Conservation (phyloP, 2,329 filamentous ascomycete genomes). For the Samsoniella hepiali region DNA sequence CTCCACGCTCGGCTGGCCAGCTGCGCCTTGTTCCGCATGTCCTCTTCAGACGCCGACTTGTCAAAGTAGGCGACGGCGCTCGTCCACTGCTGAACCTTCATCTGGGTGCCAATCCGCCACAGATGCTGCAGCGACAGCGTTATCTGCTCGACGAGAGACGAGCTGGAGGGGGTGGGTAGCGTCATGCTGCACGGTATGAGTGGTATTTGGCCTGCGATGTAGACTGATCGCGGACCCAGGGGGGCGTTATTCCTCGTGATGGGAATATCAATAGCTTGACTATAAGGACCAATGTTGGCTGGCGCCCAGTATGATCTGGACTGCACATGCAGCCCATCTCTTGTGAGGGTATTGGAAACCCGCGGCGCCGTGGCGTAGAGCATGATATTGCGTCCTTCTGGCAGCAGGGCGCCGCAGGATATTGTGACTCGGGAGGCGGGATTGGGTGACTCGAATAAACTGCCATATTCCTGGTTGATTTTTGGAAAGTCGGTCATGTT, state of each 20-base stretch:
- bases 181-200: constrained; percentile 77
- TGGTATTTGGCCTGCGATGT: constrained; percentile 88
- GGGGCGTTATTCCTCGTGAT: constrained; percentile 23
- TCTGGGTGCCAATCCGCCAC: constrained; percentile 73
- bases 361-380: constrained; percentile 50
- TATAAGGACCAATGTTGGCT: constrained; percentile 96
- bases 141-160: constrained; percentile 54
- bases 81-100: constrained; percentile 70
- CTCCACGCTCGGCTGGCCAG: constrained; percentile 49
- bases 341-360: constrained; percentile 26
- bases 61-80: constrained; percentile 74
- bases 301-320: constrained; percentile 95
- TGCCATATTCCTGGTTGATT: constrained; percentile 73
- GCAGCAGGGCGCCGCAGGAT: constrained; percentile 67
- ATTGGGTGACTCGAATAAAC: constrained; percentile 71
- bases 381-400: constrained; percentile 55
- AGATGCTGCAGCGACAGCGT: constrained; percentile 82
- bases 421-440: constrained; percentile 84
- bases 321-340: constrained; percentile 80
- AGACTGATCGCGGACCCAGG: constrained; percentile 43
- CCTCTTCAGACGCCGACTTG: constrained; percentile 27
- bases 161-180: constrained; percentile 41
- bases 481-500: constrained; percentile 74
- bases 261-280: constrained; percentile 69
- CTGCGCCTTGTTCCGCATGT: constrained; percentile 35